Percentiles rank a stretch among this genome's conserved stretches.
Evolutionary conservation across 352 stramenopile genomes (phyloP).

Genomic region (Phytophthora europaea): DNA sequence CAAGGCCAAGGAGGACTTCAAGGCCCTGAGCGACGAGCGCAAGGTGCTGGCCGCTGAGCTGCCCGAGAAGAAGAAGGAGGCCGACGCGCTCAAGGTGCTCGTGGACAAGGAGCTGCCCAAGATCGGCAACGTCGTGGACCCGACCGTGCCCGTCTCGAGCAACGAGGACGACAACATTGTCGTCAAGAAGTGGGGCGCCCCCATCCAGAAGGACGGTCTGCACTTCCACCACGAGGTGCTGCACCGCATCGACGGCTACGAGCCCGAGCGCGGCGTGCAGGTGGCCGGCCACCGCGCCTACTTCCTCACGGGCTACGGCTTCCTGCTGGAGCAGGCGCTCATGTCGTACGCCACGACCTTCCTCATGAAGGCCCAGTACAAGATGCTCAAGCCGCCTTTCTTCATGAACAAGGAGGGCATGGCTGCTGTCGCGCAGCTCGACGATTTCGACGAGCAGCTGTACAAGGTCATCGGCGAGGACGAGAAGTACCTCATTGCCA

Average conservation of each 20-base stretch:
- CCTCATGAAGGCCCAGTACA: constrained; percentile 96
- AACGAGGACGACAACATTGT: constrained; percentile 98
- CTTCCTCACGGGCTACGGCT: constrained; percentile 98
- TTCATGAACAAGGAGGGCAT: constrained; percentile 99
- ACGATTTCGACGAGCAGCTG: constrained; percentile 99
- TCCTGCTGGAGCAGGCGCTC: constrained; percentile 99
- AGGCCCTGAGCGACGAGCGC: constrained; percentile 82
- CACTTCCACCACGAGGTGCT: constrained; percentile 97
- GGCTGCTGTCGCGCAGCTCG: constrained; percentile 98
- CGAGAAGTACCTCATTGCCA: constrained; percentile 99
- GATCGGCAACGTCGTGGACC: constrained; percentile 99
- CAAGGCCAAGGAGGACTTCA: constrained; percentile 91
- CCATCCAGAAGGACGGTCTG: constrained; percentile 82
- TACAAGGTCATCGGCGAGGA: constrained; percentile 99
- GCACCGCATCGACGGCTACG: constrained; percentile 99
- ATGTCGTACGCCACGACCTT: constrained; percentile 99
- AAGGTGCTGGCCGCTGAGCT: constrained; percentile 77
- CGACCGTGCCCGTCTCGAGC: constrained; percentile 95
- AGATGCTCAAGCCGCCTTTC: constrained; percentile 99
- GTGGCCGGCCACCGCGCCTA: constrained; percentile 99
- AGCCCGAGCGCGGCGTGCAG: constrained; percentile 96
- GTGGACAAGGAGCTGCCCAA: constrained; percentile 85
- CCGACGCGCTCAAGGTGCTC: constrained; percentile 76
- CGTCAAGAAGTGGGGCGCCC: constrained; percentile 84
- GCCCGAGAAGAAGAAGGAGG: constrained; percentile 84